Evolutionary conservation across 1,284 basidiomycete genomes (phyloP), one percentile per base, ranked within the genome.

Genomic region (Porogramme epimiltina): DNA sequence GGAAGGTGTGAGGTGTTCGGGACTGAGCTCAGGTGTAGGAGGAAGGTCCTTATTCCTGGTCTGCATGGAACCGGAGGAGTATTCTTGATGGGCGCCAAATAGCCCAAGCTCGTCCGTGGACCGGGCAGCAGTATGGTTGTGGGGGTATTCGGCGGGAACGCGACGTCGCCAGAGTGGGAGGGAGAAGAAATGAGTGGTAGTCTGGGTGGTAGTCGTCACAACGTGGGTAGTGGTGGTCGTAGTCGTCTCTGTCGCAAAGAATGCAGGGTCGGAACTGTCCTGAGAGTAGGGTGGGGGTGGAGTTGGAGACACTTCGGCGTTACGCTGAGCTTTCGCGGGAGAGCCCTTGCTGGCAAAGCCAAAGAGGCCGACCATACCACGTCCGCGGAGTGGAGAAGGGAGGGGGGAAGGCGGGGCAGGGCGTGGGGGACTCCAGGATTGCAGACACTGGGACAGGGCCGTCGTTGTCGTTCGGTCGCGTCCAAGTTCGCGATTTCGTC

Each of bases 31-130:
- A 16, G 87, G 88, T 2, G 78, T 85, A 2, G 84, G 84, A 40
- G 87, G 87, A 22, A 89, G 77, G 11, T 81, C 82, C 65, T 89
- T 89, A 60, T 89, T 80, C 34, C 79, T 63, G 49, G 69, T 62
- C 31, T 72, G 56, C n/a, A 66, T 64, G 39, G 53, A 45, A 56
- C 65, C 43, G 51, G 59, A 36, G 47, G 65, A 56, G 37, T 51
- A 54, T 25, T 43, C 31, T 48, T 56, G 42, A 39, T 41, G 50
- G 10, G 40, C 33, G 52, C 53, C 47, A 49, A 66, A 54, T 4
- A 62, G 23, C 36, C 68, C 66, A 26, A 66, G 55, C 50, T 74
- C 69, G 52, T 68, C 68, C 48, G 64, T 56, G 20, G 58, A 63
- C 31, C 52, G 55, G 37, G 57, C 55, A 34, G 60, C 53, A 25